These are phyloP conservation scores for Vachellia collinsii DNA, from an alignment of 306 rosid genomes.

Conservation along the genomic window DNA sequence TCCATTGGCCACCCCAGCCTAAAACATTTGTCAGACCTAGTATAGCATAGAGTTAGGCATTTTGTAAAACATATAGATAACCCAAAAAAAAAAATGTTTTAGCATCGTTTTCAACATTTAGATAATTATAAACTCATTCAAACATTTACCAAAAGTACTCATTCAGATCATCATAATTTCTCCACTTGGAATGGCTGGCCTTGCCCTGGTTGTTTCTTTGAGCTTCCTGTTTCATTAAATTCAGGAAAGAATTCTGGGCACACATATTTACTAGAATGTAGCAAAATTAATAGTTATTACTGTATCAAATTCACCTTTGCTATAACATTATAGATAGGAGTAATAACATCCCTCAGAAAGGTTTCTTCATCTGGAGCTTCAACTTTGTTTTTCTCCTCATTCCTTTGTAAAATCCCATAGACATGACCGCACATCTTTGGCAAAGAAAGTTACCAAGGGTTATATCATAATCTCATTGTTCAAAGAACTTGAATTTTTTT, in stretches of 20 bases:
- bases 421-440: slow-evolving; percentile 79
- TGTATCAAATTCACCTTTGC: slow-evolving; percentile 55
- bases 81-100: slow-evolving; percentile 21
- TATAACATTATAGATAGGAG: slow-evolving; percentile 76
- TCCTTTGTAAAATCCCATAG: slow-evolving; percentile 56
- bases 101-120: slow-evolving; percentile 12
- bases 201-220: slow-evolving; percentile 86
- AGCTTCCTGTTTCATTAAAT: slow-evolving; percentile 74
- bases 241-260: slow-evolving; percentile 42
- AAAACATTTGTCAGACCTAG: slow-evolving; percentile 84
- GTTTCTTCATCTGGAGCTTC: slow-evolving; percentile 65
- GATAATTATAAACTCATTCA: slow-evolving; percentile 19
- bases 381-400: slow-evolving; percentile 55
- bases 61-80: slow-evolving; percentile 18
- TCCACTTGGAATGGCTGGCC: slow-evolving; percentile 94
- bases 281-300: slow-evolving; percentile 23
- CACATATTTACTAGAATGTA: slow-evolving; percentile 24
- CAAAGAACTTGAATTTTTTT: background rate
- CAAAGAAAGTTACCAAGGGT: slow-evolving; percentile 27
- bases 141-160: slow-evolving; percentile 87
- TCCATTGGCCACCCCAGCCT: slow-evolving; percentile 87
- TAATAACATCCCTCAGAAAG: slow-evolving; percentile 67
- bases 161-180: slow-evolving; percentile 97
- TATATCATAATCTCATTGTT: background rate
- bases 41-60: slow-evolving; percentile 38